Conservation (phyloP, 1,284 basidiomycete genomes). For the Gomphus bonarii region DNA sequence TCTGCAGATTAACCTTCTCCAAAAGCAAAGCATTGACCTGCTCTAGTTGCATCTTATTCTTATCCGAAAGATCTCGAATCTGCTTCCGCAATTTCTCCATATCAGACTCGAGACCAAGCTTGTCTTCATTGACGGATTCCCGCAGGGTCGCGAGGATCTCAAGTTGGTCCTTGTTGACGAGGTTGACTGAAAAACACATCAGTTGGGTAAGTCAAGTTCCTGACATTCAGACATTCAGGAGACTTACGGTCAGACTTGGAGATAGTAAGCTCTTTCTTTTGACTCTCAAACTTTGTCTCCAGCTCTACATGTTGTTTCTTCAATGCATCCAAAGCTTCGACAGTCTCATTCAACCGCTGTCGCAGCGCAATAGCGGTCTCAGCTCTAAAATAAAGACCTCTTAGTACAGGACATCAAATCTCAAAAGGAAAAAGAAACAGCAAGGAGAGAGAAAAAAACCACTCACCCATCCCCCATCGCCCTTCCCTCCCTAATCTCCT, state of each 20-base stretch:
- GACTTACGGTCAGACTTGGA: constrained; percentile 78
- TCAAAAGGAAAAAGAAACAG: too few species aligned
- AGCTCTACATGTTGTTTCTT: constrained; percentile 62
- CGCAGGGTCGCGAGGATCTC: constrained; percentile 76
- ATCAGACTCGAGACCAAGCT: constrained; percentile 62
- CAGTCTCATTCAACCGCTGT: constrained; percentile 79
- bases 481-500: constrained; percentile 83
- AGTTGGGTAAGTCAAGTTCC: not conserved
- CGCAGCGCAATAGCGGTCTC: constrained; percentile 84
- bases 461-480: constrained; percentile 71
- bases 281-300: constrained; percentile 59
- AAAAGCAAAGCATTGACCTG: constrained; percentile 80
- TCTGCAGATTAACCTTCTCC: constrained; percentile 88
- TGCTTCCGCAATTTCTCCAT: constrained; percentile 55
- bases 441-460: not conserved
- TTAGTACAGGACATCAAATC: too few species aligned
- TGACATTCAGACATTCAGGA: not conserved
- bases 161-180: constrained; percentile 79
- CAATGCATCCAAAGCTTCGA: constrained; percentile 70
- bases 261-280: constrained; percentile 65
- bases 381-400: too few species aligned
- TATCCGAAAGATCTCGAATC: constrained; percentile 67
- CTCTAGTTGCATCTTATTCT: constrained; percentile 86
- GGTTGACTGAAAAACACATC: constrained; percentile 41
- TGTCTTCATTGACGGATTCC: constrained; percentile 84